Evolutionary conservation across 169 alveolate species (phyloP), one percentile per base, ranked within the genome.

Genomic region (Plasmodium malariae): DNA sequence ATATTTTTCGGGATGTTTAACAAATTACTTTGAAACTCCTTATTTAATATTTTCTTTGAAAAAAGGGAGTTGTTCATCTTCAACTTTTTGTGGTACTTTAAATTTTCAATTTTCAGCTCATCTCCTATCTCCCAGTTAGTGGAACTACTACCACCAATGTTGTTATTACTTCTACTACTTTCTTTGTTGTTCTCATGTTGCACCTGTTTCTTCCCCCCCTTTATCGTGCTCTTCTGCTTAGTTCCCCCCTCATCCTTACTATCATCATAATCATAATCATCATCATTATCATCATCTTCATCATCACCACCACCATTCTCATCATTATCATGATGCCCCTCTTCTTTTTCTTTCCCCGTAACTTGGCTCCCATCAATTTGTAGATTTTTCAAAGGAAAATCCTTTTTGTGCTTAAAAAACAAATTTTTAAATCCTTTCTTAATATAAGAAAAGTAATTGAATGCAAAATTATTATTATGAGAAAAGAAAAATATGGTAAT

Each of bases 401-500:
- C 32, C 24, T 59, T 55, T 3, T 67, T 63, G 3, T 67, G 62
- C 36, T 65, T 69, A 21, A 86, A 48, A n/a, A n/a, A n/a, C 14
- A 86, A n/a, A 43, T 86, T 71, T 5, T 71, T 43, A 17, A 86
- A 62, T 17, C 92, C 92, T 48, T 74, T 70, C 24, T 86, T 86
- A 21, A 34, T 86, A 28, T 36, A 40, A 3, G 87, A 48, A 14
- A 86, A 63, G 36, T 86, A 86, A 0, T 48, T 70, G 26, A 86
- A 34, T 0, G 92, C 92, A 70, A 86, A 86, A 12, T 48, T 57
- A 12, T 70, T 68, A 71, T 86, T 86, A 19, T 86, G 87, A 11
- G 92, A 86, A n/a, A 86, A 86, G 43, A 86, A 86, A 32, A 69
- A 86, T 14, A 86, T 86, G 0, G 87, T 86, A 24, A 86, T 86